Percentiles rank a stretch among this genome's conserved stretches.
Evolutionary conservation across 164 flowering plant genomes (phyloP).

Genomic region (Dillenia suffruticosa): DNA sequence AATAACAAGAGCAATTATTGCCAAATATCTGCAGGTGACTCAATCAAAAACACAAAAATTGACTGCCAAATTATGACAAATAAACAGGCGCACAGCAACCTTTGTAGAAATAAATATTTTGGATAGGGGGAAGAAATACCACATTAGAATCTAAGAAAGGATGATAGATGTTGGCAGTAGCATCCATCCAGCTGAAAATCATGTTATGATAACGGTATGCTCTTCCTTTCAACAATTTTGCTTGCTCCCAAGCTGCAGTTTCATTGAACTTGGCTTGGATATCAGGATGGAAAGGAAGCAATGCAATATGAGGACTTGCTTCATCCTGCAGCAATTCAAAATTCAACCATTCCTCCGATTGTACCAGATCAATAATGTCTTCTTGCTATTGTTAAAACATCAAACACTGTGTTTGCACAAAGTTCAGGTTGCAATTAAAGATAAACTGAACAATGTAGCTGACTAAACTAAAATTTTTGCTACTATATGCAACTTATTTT

Average conservation of each 20-base stretch:
- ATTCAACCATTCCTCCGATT: slow-evolving; percentile 99
- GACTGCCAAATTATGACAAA: no score
- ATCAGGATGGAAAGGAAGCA: slow-evolving; percentile 90
- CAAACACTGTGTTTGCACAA: slow-evolving; percentile 1
- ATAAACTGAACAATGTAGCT: no score
- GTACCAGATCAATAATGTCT: slow-evolving; percentile 70
- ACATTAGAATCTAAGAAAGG: slow-evolving; percentile 91
- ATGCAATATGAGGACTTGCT: slow-evolving; percentile 87
- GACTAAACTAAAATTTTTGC: no score
- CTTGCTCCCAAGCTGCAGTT: slow-evolving; percentile 98
- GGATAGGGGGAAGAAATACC: slow-evolving; percentile 33
- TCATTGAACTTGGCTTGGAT: slow-evolving; percentile 81
- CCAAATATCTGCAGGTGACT: no score
- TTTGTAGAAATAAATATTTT: no score
- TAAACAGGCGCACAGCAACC: no score
- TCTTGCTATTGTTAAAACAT: slow-evolving; percentile 57
- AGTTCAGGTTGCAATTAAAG: background rate
- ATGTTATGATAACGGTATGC: slow-evolving; percentile 95
- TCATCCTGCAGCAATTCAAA: slow-evolving; percentile 84
- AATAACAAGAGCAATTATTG: no score
- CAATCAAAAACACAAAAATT: no score
- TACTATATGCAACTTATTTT: no score
- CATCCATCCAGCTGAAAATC: slow-evolving; percentile 99
- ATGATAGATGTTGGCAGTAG: slow-evolving; percentile 72
- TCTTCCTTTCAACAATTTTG: slow-evolving; percentile 65